A percentile compares a stretch with the other conserved stretches of the same genome.
phyloP scores from a whole-genome alignment of 768 basidiomycete genomes.

The Boletus patriciae region DNA sequence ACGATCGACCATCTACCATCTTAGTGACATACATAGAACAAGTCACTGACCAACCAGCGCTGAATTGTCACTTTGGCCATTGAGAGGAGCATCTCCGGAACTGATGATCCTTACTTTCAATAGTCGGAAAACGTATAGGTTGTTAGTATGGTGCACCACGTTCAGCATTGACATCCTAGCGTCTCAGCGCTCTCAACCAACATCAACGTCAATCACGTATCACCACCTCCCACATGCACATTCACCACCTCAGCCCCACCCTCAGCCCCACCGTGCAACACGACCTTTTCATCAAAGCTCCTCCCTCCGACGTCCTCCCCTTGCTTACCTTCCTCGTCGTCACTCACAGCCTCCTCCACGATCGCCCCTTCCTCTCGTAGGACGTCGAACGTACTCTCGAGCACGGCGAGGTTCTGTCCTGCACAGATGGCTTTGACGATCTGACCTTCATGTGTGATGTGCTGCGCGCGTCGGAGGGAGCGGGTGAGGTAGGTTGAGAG shows the following conservation, averaged over 20 bases:
- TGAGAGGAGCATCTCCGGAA: no score
- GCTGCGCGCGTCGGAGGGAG: slow-evolving; percentile 74
- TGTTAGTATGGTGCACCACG: background rate
- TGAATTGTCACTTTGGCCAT: no score
- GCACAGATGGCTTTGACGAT: slow-evolving; percentile 77
- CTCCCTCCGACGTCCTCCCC: slow-evolving; percentile 15
- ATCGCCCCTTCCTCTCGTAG: slow-evolving; percentile 65
- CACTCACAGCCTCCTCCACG: slow-evolving; percentile 59
- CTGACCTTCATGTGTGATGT: slow-evolving; percentile 65
- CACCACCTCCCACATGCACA: slow-evolving; percentile 17
- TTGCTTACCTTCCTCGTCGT: slow-evolving; percentile 37
- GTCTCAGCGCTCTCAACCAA: background rate
- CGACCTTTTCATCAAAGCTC: slow-evolving; percentile 48
- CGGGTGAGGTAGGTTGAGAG: slow-evolving; percentile 78
- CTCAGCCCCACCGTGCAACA: slow-evolving; percentile 19
- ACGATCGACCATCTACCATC: no score
- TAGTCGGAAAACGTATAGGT: background rate
- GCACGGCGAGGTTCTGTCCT: slow-evolving; percentile 77
- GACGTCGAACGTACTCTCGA: slow-evolving; percentile 57
- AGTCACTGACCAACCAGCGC: no score
- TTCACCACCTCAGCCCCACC: slow-evolving; percentile 11
- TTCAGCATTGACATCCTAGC: background rate
- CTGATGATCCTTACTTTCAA: background rate
- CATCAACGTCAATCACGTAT: slow-evolving; percentile 2
- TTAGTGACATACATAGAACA: no score